Conservation (phyloP, 129 eudicot species). For the Solidago caesia region DNA sequence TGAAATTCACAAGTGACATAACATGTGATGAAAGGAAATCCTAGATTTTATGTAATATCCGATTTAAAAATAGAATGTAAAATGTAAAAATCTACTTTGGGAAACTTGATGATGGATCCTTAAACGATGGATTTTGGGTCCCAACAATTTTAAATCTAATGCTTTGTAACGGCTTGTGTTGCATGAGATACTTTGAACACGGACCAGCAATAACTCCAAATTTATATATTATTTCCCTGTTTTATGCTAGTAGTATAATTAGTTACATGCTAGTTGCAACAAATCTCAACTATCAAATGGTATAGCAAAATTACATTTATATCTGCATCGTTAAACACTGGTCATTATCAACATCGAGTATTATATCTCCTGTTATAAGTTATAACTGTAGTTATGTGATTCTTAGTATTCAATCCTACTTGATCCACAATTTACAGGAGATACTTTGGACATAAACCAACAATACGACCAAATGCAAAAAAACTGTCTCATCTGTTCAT, state of each 20-base stretch:
- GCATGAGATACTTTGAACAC: too few relatives aligned
- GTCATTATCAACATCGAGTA: too few relatives aligned
- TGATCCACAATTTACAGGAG: constrained; percentile 44
- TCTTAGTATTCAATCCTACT: neutral
- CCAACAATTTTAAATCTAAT: too few relatives aligned
- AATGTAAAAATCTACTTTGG: too few relatives aligned
- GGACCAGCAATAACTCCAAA: too few relatives aligned
- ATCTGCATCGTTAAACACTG: too few relatives aligned
- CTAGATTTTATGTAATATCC: neutral
- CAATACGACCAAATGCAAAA: constrained; percentile 83
- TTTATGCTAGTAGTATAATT: too few relatives aligned
- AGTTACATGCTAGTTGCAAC: neutral
- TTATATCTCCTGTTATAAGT: neutral
- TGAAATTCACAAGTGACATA: too few relatives aligned
- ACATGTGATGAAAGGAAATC: neutral
- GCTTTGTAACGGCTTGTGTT: too few relatives aligned
- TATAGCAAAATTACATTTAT: neutral
- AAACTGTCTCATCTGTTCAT: constrained; percentile 48
- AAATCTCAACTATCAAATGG: neutral
- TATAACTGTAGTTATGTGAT: neutral
- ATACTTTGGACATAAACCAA: constrained; percentile 85
- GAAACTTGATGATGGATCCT: too few relatives aligned
- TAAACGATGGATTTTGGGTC: too few relatives aligned
- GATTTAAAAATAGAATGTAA: neutral
- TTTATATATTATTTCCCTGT: too few relatives aligned